phyloP scores from a whole-genome alignment of 1,139 yeast species.

The Geotrichum australiense region DNA sequence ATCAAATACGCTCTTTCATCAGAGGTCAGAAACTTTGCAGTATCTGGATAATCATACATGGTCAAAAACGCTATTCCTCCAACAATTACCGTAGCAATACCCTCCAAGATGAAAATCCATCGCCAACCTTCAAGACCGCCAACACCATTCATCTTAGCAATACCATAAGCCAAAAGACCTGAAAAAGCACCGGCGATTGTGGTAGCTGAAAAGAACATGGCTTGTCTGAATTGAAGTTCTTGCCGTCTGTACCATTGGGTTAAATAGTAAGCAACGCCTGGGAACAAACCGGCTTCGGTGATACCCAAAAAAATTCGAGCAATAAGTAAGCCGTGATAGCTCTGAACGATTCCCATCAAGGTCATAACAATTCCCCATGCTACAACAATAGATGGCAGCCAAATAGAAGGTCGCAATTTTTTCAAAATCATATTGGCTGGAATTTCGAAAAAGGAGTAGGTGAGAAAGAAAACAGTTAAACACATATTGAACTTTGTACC shows the following conservation, averaged over 20 bases:
- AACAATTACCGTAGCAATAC: constrained; percentile 10
- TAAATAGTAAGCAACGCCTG: constrained; percentile 33
- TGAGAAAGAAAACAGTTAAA: constrained; percentile 55
- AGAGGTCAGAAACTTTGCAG: constrained; percentile 42
- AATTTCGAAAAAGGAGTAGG: constrained; percentile 46
- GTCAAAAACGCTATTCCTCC: constrained; percentile 38
- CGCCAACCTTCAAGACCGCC: constrained; percentile 13
- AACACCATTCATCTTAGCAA: constrained; percentile 34
- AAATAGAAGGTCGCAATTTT: constrained; percentile 46
- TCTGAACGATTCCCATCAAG: constrained; percentile 41
- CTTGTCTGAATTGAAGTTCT: constrained; percentile 44
- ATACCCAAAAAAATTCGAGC: constrained; percentile 35
- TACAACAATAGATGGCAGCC: constrained; percentile 42
- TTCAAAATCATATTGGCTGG: constrained; percentile 50
- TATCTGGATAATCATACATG: constrained; percentile 46
- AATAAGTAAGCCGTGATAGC: constrained; percentile 40
- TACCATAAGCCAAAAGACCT: constrained; percentile 27
- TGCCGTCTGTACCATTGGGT: constrained; percentile 31
- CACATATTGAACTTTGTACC: constrained; percentile 46
- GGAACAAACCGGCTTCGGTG: constrained; percentile 16
- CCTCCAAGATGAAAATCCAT: constrained; percentile 15
- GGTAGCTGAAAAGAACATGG: constrained; percentile 46
- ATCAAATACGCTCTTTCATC: constrained; percentile 44
- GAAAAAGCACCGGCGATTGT: constrained; percentile 28
- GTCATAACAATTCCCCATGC: constrained; percentile 46